These are phyloP conservation scores for Melanopsichium pennsylvanicum DNA, from an alignment of 1,284 basidiomycete species.

Conservation along the genomic window DNA sequence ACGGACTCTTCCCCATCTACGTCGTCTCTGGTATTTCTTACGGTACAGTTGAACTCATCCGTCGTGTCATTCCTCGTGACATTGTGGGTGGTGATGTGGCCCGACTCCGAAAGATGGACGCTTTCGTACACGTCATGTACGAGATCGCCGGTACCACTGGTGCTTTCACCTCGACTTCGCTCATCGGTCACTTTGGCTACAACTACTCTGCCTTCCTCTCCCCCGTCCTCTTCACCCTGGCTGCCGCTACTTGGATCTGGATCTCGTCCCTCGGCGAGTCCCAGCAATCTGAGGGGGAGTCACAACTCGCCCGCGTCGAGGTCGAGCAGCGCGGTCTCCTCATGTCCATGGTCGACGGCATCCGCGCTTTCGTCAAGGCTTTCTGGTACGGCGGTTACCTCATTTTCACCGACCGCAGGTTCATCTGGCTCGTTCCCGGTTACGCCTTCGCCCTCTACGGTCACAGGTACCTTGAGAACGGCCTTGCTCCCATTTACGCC, in stretches of 20 bases:
- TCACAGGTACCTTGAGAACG: slow-evolving; percentile 67
- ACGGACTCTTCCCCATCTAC: slow-evolving; percentile 64
- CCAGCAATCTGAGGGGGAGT: slow-evolving; percentile 31
- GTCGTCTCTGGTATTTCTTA: slow-evolving; percentile 63
- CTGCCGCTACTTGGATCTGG: slow-evolving; percentile 55
- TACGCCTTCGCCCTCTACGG: slow-evolving; percentile 66
- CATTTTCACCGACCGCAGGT: slow-evolving; percentile 60
- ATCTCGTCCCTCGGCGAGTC: slow-evolving; percentile 50
- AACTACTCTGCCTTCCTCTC: slow-evolving; percentile 65
- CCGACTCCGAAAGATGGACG: slow-evolving; percentile 66
- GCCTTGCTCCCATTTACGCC: slow-evolving; percentile 65
- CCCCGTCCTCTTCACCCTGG: slow-evolving; percentile 60
- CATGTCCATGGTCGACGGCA: slow-evolving; percentile 48
- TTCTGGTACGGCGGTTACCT: slow-evolving; percentile 63
- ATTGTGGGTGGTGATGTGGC: slow-evolving; percentile 63
- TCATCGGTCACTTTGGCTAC: slow-evolving; percentile 66
- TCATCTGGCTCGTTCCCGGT: slow-evolving; percentile 65
- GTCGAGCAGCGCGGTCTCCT: slow-evolving; percentile 29
- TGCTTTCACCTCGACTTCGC: slow-evolving; percentile 65
- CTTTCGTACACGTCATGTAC: slow-evolving; percentile 66
- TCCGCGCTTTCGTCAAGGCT: slow-evolving; percentile 60
- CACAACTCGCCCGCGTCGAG: slow-evolving; percentile 26
- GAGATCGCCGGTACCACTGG: slow-evolving; percentile 67
- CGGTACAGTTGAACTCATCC: slow-evolving; percentile 67
- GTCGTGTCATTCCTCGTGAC: slow-evolving; percentile 65